Evolutionary conservation across 139 green algal species (phyloP), one percentile per base, ranked within the genome.

Genomic region (Pseudopediastrum boryanum): DNA sequence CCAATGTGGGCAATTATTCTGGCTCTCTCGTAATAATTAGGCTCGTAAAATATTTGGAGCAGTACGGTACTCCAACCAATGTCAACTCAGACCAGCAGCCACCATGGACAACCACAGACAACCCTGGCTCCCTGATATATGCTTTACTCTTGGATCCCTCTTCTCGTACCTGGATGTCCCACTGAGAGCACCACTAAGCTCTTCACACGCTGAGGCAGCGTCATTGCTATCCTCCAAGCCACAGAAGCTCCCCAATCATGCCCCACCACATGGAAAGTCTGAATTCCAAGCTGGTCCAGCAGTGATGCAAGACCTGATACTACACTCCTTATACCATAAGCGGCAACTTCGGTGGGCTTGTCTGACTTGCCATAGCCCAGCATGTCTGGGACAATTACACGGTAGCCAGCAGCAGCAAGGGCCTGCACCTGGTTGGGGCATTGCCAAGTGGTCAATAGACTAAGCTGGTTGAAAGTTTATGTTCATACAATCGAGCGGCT

Each of bases 201-300:
- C n/a, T 52, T 10, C 16, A 79, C 56, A 12, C 58, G 29, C 39
- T 71, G 7, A 5, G 72, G 72, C 1, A 19, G 16, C 39, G 43
- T 56, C 72, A 79, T 27, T 27, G 72, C 72, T 27, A 79, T 36
- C 2, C 29, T 33, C 72, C 72, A 79, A 3, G 72, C 72, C 38
- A 64, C 66, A 10, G 72, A 56, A 41, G 72, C 72, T 19, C 72
- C 72, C 72, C 72, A 79, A 33, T 79, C 72, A 71, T 79, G 72
- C 1, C 56, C 72, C 43, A 56, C 64, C 27, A 77, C 69, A n/a
- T n/a, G n/a, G n/a, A n/a, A n/a, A n/a, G n/a, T n/a, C n/a, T n/a
- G 21, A 38, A 19, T 29, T 23, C 39, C 3, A 46, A 79, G 29
- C 29, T 29, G 16, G 36, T 79, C 72, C 12, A 79, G 58, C 58